Evolutionary conservation across 129 eudicot species (phyloP), one percentile per base, ranked within the genome.

Genomic region (Smallanthus sonchifolius): DNA sequence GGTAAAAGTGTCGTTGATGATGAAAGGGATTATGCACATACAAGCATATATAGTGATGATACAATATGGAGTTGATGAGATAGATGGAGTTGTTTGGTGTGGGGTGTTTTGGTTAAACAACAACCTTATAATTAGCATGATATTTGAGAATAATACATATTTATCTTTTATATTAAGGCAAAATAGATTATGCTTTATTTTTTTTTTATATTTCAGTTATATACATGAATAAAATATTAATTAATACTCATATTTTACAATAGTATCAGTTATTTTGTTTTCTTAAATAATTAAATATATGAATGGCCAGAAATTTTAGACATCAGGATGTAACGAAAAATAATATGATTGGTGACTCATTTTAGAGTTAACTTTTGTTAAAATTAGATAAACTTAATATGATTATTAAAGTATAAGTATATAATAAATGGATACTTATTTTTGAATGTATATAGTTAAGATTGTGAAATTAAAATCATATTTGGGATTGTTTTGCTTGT

Each of bases 61-160:
- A 11, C 45, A 28, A 39, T 1, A 16, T 75, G 73, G 54, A 74
- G 47, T 49, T 43, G 78, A 48, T 74, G 70, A 74, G 59, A 62
- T 32, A 14, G 4, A 75, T 65, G 79, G 79, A 75, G 79, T 56
- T 51, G 79, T 75, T 75, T 69, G 55, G 45, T 69, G 4, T 9
- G 63, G 63, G 63, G 55, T 75, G 32, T 66, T 38, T 52, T 63
- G 73, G 79, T 63, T 75, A 49, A 69, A 49, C 74, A 69, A 69
- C 74, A 34, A 69, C 44, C 39, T 64, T 10, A 55, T 24, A 28
- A 16, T 62, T 17, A 42, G 75, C 42, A 73, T 6, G 7, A 38
- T 11, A 44, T 19, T 20, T 2, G 34, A 2, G 2, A 6, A 7
- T 54, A 19, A 6, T 17, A 20, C 4, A 52, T 54, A 20, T 6